A percentile compares a stretch with the other conserved stretches of the same genome.
Conservation (phyloP, 2,329 filamentous ascomycete genomes). For the Exophiala oligosperma region DNA sequence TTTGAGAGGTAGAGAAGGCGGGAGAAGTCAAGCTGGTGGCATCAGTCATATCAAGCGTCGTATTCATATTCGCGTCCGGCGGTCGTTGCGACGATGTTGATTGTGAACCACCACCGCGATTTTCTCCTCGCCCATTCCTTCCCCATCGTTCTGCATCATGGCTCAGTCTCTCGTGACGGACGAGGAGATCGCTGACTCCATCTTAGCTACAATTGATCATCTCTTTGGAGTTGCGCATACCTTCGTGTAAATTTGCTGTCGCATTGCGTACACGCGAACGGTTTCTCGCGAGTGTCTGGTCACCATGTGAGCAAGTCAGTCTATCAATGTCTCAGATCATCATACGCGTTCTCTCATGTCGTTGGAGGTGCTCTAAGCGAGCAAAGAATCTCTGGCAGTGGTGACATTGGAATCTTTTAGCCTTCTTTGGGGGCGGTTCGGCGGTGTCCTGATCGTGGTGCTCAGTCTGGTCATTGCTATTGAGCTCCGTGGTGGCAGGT, state of each 20-base stretch:
- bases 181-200: conserved; percentile 39
- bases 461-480: conserved; percentile 2
- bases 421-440: conserved; percentile 36
- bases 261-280: conserved; percentile 41
- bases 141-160: conserved; percentile 31
- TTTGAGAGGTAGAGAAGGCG: conserved; percentile 22
- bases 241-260: conserved; percentile 45
- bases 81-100: conserved; percentile 10
- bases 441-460: conserved; percentile 7
- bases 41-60: conserved; percentile 8
- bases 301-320: background rate
- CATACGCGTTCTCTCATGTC: conserved; percentile 41
- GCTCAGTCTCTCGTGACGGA: conserved; percentile 42
- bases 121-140: conserved; percentile 14
- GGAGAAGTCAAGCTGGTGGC: conserved; percentile 6
- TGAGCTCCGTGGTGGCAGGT: conserved; percentile 7
- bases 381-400: conserved; percentile 31
- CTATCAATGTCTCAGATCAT: background rate
- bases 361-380: conserved; percentile 43
- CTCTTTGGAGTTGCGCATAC: conserved; percentile 28
- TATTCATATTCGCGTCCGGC: conserved; percentile 4
- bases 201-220: conserved; percentile 19
- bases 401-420: conserved; percentile 40
- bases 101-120: conserved; percentile 12
- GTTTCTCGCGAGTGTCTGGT: conserved; percentile 40